phyloP scores from a whole-genome alignment of 768 basidiomycete genomes.

The Cubamyces sp. region DNA sequence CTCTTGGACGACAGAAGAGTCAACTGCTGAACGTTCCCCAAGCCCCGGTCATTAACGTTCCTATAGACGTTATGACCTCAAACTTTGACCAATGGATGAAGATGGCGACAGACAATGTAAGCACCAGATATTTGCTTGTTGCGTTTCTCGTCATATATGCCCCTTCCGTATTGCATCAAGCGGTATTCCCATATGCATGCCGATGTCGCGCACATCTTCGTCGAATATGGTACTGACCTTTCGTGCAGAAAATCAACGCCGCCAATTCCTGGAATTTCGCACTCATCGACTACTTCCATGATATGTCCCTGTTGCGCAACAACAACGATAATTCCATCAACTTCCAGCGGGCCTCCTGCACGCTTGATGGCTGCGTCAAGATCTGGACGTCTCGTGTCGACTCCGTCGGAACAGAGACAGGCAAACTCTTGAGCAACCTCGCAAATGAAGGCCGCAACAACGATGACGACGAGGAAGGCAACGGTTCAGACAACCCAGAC shows the following conservation, averaged over 20 bases:
- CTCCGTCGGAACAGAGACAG: conserved; percentile 94
- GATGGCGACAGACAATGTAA: conserved; percentile 97
- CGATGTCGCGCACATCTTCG: too few species aligned
- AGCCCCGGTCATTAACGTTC: conserved; percentile 60
- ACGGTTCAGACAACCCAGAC: conserved; percentile 61
- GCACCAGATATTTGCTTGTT: conserved; percentile 30
- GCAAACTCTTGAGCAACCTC: conserved; percentile 91
- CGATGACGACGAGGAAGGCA: conserved; percentile 63
- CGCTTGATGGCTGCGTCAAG: conserved; percentile 98
- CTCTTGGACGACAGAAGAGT: conserved; percentile 57
- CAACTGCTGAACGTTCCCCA: conserved; percentile 63
- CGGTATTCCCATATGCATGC: too few species aligned
- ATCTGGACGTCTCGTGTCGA: conserved; percentile 99
- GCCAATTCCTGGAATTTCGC: conserved; percentile 98
- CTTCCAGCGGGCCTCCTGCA: conserved; percentile 97
- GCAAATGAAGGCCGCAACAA: conserved; percentile 63
- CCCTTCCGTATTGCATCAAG: too few species aligned
- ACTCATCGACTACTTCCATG: conserved; percentile 98
- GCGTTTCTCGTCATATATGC: background rate
- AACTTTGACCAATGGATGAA: conserved; percentile 99
- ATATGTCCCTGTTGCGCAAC: conserved; percentile 94
- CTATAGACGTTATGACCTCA: conserved; percentile 84
- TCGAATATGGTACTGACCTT: conserved; percentile 17
- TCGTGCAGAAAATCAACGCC: conserved; percentile 92
- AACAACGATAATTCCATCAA: conserved; percentile 95